Conservation (phyloP, 164 flowering plant genomes). For the Berberis vulgaris region DNA sequence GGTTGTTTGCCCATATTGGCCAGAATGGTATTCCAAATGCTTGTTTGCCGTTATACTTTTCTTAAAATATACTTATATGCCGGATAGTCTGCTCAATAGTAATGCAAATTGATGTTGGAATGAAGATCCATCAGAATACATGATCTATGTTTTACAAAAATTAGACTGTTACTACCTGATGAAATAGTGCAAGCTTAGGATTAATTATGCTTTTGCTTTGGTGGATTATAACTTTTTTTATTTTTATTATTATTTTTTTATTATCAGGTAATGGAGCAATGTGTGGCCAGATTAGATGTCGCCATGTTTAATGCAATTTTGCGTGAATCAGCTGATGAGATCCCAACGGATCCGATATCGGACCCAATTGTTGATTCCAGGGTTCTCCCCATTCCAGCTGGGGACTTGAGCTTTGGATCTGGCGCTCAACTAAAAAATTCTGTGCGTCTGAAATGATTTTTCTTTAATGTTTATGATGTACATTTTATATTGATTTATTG, state of each 20-base stretch:
- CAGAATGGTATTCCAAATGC: constrained; percentile 56
- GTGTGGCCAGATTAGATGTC: constrained; percentile 83
- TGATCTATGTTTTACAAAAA: no score
- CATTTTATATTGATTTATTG: no score
- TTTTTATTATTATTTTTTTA: neutral
- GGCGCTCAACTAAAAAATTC: constrained; percentile 98
- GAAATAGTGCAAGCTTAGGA: no score
- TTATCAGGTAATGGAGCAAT: constrained; percentile 86
- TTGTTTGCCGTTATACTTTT: neutral
- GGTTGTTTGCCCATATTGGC: constrained; percentile 93
- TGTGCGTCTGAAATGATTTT: constrained; percentile 33
- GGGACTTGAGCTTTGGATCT: constrained; percentile 95
- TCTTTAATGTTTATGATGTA: no score
- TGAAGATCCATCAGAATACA: no score
- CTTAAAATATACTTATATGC: neutral
- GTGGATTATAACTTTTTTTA: no score
- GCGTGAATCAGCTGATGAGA: constrained; percentile 89
- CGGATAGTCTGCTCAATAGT: neutral
- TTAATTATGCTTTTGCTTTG: no score
- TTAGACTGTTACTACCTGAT: no score
- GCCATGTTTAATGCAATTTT: constrained; percentile 99
- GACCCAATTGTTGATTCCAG: constrained; percentile 90
- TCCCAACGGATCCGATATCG: constrained; percentile 97
- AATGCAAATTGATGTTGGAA: no score
- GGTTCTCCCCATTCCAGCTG: constrained; percentile 97